Base-by-base conservation (phyloP, 2,329 filamentous ascomycete genomes). In the Colletotrichum caudatum region DNA sequence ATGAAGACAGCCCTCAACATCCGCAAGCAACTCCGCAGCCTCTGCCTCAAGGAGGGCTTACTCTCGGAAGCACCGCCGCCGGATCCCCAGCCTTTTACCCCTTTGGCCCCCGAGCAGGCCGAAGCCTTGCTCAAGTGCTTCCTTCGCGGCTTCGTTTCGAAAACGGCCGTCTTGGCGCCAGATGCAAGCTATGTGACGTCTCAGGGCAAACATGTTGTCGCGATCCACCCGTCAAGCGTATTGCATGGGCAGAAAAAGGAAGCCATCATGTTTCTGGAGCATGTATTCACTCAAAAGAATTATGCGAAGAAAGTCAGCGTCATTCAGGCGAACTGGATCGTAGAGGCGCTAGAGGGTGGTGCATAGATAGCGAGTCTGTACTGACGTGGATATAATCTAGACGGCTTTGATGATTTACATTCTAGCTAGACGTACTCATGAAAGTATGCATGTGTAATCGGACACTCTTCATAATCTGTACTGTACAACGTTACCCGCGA, bases 251-350 rank as follows among this genome's bases (percentile, higher is more conserved):
- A 87, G 75, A 91, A 91, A 79, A 86, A 85, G 76, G 89, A 91
- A 79, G 89, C 89, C 5, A 90, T 92, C 77, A 90, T 92, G 89
- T 92, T 91, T 73, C 78, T 92, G 12, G 90, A 92, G 74, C 88
- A 92, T 74, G 89, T 92, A 0, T 92, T 88, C 75, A 92, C 90
- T 1, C 86, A 86, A 65, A 91, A 90, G 80, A 91, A 88, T 75
- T 92, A 91, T 71, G 90, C 87, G 0, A 91, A 91, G 78, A 91
- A 89, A 78, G 89, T 91, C 71, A 91, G 88, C 78, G 85, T 85
- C 1, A 85, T 91, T 20, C 87, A 90, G 71, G 87, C 86, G 0
- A 81, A 84, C 35, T 92, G 90, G 90, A 87, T 92, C 20, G 79
- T 83, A 0, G 86, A 89, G 74, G 84, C 84, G 1, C 74, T 87